Conservation (phyloP, 2,329 filamentous ascomycete genomes). For the Aspergillus uvarum region DNA sequence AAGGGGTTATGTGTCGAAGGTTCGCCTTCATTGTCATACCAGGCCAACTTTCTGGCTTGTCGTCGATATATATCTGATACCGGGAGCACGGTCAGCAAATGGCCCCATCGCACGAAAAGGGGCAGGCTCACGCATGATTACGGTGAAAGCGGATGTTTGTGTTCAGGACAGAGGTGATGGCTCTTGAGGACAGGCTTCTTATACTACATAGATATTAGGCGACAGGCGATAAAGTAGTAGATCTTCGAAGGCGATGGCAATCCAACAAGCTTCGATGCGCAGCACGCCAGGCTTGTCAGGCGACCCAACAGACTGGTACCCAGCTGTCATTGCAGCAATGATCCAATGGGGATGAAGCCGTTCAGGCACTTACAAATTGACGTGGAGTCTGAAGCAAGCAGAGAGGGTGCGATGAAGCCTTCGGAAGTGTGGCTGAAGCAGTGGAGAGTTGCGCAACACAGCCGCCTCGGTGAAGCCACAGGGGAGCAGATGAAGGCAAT, state of each 20-base stretch:
- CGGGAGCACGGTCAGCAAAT: slow-evolving; percentile 6
- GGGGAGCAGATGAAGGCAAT: neutral
- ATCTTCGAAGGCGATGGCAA: neutral
- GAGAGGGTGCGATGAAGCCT: neutral
- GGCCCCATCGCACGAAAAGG: neutral
- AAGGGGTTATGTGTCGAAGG: slow-evolving; percentile 42
- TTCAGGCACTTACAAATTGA: neutral
- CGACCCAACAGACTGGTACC: neutral
- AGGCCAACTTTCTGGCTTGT: slow-evolving; percentile 40
- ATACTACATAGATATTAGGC: neutral
- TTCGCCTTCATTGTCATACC: slow-evolving; percentile 44
- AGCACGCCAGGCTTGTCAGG: neutral
- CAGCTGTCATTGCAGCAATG: neutral
- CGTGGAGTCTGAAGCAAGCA: neutral
- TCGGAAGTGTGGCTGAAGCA: neutral
- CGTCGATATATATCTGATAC: slow-evolving; percentile 41
- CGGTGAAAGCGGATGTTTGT: neutral
- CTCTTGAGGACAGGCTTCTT: neutral
- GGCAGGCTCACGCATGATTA: slow-evolving; percentile 1
- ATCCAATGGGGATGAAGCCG: neutral
- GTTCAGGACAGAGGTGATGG: neutral
- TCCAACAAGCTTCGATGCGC: neutral
- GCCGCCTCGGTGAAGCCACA: neutral
- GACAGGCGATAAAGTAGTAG: neutral
- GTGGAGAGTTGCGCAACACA: neutral